Base-by-base conservation (phyloP, 2,329 filamentous ascomycete genomes). In the Elsinoe necatrix region DNA sequence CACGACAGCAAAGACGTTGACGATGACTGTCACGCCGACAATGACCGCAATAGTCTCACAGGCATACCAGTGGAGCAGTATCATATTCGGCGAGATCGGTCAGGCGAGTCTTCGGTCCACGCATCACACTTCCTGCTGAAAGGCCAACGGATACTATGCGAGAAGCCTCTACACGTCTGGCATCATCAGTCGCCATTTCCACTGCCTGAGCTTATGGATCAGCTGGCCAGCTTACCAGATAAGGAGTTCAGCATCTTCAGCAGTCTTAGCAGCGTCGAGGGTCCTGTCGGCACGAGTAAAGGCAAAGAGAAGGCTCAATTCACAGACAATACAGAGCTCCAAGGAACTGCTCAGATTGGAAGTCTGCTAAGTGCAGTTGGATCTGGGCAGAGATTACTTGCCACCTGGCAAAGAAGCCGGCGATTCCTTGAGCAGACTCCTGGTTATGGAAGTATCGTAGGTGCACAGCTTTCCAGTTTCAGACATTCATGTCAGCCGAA, bases 401-500 rank as follows among this genome's bases (percentile, higher is more conserved):
- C 14, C 7, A 31, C 37, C 8, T 52, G 48, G 48, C 14, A 52
- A 18, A 37, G 4, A n/a, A 37, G 37, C 21, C n/a, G 48, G 20
- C 48, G 48, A 2, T 52, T 52, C 31, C 16, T 52, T 20, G 31
- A 52, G 16, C 29, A 39, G 29, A 39, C 20, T 2, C 29, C 16
- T 7, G 31, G 16, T 11, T 35, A 18, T 18, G 48, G 48, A n/a
- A 52, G 48, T 25, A 20, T 52, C 11, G n/a, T 52, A 9, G 48
- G 29, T 1, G 16, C 14, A 14, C n/a, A 25, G 2, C 6, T 52
- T 20, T 39, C 31, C 9, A 52, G 14, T n/a, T 34, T 39, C 16
- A 35, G 31, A 11, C 60, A 61, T 37, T 62, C 60, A 14, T 62
- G 60, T 27, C 27, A 56, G 12, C 57, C 59, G 1, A 61, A 60